phyloP scores from a whole-genome alignment of 306 rosid genomes.

The Datisca glomerata region DNA sequence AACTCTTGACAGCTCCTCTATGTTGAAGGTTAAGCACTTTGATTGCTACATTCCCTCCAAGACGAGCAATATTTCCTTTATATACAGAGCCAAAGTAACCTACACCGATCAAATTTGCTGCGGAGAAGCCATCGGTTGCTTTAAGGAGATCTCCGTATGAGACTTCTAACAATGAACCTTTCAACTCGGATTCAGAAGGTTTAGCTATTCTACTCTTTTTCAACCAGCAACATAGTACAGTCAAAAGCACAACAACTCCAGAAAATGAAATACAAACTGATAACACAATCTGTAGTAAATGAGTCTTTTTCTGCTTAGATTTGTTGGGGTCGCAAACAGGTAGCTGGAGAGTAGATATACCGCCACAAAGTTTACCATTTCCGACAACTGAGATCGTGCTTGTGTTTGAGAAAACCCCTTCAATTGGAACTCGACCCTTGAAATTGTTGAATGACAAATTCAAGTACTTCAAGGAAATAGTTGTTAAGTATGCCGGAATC shows the following conservation, averaged over 20 bases:
- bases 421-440: slow-evolving; percentile 13
- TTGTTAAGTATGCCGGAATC: slow-evolving; percentile 11
- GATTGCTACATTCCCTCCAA: slow-evolving; percentile 16
- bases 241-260: not conserved
- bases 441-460: slow-evolving; percentile 19
- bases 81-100: slow-evolving; percentile 32
- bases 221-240: not conserved
- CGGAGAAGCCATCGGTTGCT: slow-evolving; percentile 23
- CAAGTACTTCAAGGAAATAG: slow-evolving; percentile 2
- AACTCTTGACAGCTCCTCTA: not conserved
- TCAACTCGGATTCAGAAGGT: not conserved
- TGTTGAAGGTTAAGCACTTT: slow-evolving; percentile 17
- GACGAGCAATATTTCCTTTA: slow-evolving; percentile 16
- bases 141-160: slow-evolving; percentile 18
- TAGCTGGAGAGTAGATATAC: not conserved
- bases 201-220: not conserved
- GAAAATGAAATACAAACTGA: not conserved
- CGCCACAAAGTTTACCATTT: slow-evolving; percentile 24
- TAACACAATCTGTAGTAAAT: not conserved
- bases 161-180: slow-evolving; percentile 4
- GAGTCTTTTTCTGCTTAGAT: not conserved
- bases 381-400: slow-evolving; percentile 7
- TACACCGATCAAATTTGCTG: slow-evolving; percentile 19
- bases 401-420: slow-evolving; percentile 20
- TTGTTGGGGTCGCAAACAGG: not conserved